Evolutionary conservation across 1,139 yeast species (phyloP).

Genomic region (Nakaseomyces nivariensis): DNA sequence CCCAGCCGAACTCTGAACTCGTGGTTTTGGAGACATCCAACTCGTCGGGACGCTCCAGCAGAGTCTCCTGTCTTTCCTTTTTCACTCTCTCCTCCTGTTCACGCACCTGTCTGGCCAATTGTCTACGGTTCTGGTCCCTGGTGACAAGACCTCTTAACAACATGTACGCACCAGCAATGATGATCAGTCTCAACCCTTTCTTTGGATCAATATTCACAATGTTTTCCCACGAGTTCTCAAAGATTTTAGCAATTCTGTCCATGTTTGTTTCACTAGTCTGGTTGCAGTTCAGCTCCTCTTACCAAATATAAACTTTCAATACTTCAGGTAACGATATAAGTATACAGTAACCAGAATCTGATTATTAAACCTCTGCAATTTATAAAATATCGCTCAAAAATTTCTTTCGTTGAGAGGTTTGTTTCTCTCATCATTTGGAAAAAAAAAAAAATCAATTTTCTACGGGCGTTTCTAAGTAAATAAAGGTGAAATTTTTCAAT

Average conservation of each 20-base stretch:
- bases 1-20: constrained; percentile 57
- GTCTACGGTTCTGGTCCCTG: constrained; percentile 40
- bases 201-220: constrained; percentile 2
- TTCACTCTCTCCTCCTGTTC: constrained; percentile 33
- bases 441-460: no score
- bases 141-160: constrained; percentile 35
- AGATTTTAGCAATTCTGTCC: not conserved
- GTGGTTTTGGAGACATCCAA: constrained; percentile 21
- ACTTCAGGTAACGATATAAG: no score
- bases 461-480: no score
- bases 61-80: constrained; percentile 34
- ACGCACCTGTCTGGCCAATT: constrained; percentile 41
- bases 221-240: not conserved
- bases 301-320: no score
- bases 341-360: no score
- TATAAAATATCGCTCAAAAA: no score
- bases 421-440: no score
- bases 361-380: no score
- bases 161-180: constrained; percentile 39
- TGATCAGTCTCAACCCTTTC: constrained; percentile 32
- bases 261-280: not conserved
- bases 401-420: no score
- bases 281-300: no score
- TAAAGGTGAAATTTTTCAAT: no score
- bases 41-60: constrained; percentile 32